Evolutionary conservation across 805 yeast genomes (phyloP), one percentile per base, ranked within the genome.

Genomic region (Candida yuanshanica): DNA sequence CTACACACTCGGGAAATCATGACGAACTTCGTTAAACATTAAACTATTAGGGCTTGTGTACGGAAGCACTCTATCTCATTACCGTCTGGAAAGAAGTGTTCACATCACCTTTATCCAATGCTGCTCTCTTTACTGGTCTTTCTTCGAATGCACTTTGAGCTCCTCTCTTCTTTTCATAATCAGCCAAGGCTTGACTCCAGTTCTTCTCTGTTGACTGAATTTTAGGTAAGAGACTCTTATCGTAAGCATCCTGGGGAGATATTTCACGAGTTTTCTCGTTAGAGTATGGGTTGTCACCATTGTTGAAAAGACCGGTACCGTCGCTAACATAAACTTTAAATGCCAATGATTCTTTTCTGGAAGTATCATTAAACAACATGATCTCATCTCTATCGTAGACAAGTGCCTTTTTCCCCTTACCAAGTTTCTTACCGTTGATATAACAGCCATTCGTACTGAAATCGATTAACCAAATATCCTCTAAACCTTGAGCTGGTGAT

Each of bases 391-490:
- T 83, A 46, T 82, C 69, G 51, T 68, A 76, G 1, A 90, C 53
- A 40, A 77, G 70, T 0, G 70, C 72, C 51, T 85, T 86, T 24
- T 74, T 69, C 3, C 83, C 82, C 45, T 77, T 77, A 0, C 83
- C 82, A 35, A 86, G 56, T 37, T 69, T 69, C 7, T 64, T 59
- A 7, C 74, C 74, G 52, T 88, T 85, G 7, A 90, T 73, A 51
- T 68, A 76, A 56, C 96, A 84, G 2, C 86, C 82, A 59, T 89
- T 90, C 0, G 95, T 77, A 42, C 93, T 83, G 46, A 69, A 75
- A 50, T 89, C 96, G 36, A 85, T 62, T 23, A 90, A 64, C 95
- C 95, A 88, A 13, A 85, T 68, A 55, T 81, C 89, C 42, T 81
- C 85, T 7, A 80, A 62, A 43, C 82, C 81, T 61, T 77, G 82